phyloP scores from a whole-genome alignment of 805 yeast species.

The Yamadazyma insecticola region DNA sequence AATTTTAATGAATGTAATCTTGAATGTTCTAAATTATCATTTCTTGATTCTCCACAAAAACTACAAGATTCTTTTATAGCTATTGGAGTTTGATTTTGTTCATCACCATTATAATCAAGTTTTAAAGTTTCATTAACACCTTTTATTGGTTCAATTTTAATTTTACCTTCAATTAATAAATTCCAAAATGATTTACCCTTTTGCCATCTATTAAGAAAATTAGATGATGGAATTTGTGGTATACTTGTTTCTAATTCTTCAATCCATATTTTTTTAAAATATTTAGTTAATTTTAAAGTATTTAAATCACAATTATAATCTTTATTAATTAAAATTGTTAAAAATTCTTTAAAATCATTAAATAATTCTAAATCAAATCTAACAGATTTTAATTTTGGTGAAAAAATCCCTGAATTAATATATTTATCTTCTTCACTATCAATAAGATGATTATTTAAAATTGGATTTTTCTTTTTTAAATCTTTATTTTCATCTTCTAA shows the following conservation, averaged over 20 bases:
- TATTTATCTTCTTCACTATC: slow-evolving; percentile 5
- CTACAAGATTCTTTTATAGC: slow-evolving; percentile 76
- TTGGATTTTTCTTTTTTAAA: not conserved
- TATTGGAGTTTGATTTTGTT: slow-evolving; percentile 42
- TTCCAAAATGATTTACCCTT: slow-evolving; percentile 51
- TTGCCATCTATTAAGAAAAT: slow-evolving; percentile 37
- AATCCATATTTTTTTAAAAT: slow-evolving; percentile 57
- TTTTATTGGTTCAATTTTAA: slow-evolving; percentile 79
- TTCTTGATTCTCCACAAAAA: slow-evolving; percentile 76
- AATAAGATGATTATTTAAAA: not conserved
- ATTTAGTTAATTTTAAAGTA: slow-evolving; percentile 47
- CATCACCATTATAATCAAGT: slow-evolving; percentile 16
- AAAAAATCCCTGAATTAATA: slow-evolving; percentile 21
- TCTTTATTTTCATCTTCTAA: slow-evolving; percentile 29
- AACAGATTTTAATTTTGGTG: slow-evolving; percentile 31
- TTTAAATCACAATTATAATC: slow-evolving; percentile 33
- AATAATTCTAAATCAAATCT: slow-evolving; percentile 44
- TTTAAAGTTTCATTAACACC: slow-evolving; percentile 76
- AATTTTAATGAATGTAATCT: slow-evolving; percentile 66
- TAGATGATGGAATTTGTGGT: slow-evolving; percentile 31
- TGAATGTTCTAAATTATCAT: slow-evolving; percentile 69
- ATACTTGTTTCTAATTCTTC: slow-evolving; percentile 68
- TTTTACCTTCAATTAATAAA: slow-evolving; percentile 73
- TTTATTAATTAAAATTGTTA: slow-evolving; percentile 27
- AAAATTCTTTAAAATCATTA: slow-evolving; percentile 41